Evolutionary conservation across 495 filamentous ascomycete species (phyloP), one percentile per base, ranked within the genome.

Genomic region (Aspergillus conjunctus): DNA sequence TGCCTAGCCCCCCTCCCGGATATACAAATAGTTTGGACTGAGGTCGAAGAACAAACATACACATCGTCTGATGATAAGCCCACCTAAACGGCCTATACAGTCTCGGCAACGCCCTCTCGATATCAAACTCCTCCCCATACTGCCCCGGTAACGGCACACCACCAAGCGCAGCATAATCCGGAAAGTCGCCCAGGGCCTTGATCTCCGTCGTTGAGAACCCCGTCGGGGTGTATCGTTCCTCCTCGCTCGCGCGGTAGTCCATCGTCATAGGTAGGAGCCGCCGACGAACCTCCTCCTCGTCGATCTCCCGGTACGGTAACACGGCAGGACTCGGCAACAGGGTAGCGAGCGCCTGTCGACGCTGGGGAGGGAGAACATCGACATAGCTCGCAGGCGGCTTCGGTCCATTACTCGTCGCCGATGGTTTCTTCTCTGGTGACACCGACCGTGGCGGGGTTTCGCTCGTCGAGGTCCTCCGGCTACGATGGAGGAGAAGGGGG

Each of bases 21-120:
- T 14, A 41, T 11, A 41, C 11, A 41, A 37, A 14, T n/a, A 12
- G 37, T 41, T 14, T n/a, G 12, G 12, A n/a, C 3, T 8, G 15
- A 41, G 34, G 9, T 21, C 37, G 12, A 9, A 41, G 2, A 18
- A n/a, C 34, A 12, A 26, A 80, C 87, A 60, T 84, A 95, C 92
- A 91, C 92, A 97, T 97, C 0, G 92, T 95, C 71, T 97, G 92
- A 70, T 94, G 89, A 70, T 97, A 96, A 1, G 79, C 73, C 92
- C 92, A 96, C 69, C 92, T 76, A 50, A 96, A 92, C 0, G 92
- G 92, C 30, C 92, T 81, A 70, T 90, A 88, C 14, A 87, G 89
- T 34, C 89, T 79, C n/a, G 89, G 81, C 17, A 81, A 68, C 0
- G 89, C 88, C 60, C 79, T 87, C 30, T 81, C 71, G 48, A 89